Conservation (phyloP, 2,329 filamentous ascomycete genomes). For the Xylaria sp. region DNA sequence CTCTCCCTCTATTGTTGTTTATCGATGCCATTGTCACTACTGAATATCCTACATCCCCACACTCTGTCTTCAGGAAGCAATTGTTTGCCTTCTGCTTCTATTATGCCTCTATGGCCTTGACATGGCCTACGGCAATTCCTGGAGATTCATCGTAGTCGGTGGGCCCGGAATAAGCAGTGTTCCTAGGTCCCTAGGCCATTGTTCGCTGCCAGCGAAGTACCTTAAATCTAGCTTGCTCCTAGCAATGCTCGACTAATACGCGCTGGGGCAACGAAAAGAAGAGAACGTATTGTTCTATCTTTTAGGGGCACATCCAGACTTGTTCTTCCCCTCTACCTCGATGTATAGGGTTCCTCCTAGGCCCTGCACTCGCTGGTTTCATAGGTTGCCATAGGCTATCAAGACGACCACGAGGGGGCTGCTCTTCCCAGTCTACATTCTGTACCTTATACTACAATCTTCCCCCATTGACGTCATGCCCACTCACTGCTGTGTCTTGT, state of each 20-base stretch:
- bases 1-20: slow-evolving; percentile 10
- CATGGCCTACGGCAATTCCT: background rate
- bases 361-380: background rate
- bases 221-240: background rate
- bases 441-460: background rate
- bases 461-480: background rate
- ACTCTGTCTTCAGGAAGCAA: background rate
- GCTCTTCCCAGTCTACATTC: background rate
- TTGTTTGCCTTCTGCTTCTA: slow-evolving; percentile 23
- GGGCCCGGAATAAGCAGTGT: background rate
- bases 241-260: background rate
- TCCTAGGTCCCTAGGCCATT: background rate
- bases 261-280: background rate
- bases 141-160: background rate
- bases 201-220: background rate
- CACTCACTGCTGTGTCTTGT: background rate
- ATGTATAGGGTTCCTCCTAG: background rate
- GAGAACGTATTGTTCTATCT: background rate
- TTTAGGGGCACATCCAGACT: background rate
- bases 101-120: background rate
- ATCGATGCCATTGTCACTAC: background rate
- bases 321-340: background rate
- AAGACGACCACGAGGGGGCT: background rate
- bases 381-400: background rate
- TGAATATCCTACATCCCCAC: background rate